Evolutionary conservation across 2,329 filamentous ascomycete species (phyloP).

Genomic region (Trichoderma pleuroti): DNA sequence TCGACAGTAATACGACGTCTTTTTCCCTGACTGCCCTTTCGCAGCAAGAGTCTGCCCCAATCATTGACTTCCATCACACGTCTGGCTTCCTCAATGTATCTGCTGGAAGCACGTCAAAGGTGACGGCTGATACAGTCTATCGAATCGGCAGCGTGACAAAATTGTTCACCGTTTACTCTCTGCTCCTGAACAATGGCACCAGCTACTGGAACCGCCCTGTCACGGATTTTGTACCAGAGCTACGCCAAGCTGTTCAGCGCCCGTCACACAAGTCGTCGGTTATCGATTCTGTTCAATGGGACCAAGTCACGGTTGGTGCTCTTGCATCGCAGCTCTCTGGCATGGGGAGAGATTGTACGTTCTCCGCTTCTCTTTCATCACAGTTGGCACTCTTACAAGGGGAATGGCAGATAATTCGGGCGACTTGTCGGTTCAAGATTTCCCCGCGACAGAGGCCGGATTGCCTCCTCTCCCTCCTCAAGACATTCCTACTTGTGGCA

Average conservation of each 20-base stretch:
- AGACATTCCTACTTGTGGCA: slow-evolving; percentile 18
- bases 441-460: neutral
- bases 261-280: neutral
- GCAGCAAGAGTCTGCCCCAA: neutral
- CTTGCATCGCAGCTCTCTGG: slow-evolving; percentile 15
- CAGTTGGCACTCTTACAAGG: neutral
- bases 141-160: slow-evolving; percentile 31
- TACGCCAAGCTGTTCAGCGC: neutral
- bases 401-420: neutral
- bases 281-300: slow-evolving; percentile 15
- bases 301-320: slow-evolving; percentile 17
- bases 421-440: slow-evolving; percentile 6
- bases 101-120: slow-evolving; percentile 14
- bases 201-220: slow-evolving; percentile 27
- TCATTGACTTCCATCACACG: slow-evolving; percentile 20
- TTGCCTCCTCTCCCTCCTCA: neutral
- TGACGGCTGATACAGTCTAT: slow-evolving; percentile 23
- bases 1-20: slow-evolving; percentile 17
- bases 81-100: slow-evolving; percentile 19
- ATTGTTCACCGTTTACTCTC: slow-evolving; percentile 28
- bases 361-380: neutral
- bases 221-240: slow-evolving; percentile 28
- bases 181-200: slow-evolving; percentile 25
- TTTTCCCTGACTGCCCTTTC: slow-evolving; percentile 19
- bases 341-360: slow-evolving; percentile 16